Percentiles rank a stretch among this genome's conserved stretches.
Conservation (phyloP, 1,139 yeast species). For the Saccharomycopsis hybrid region DNA sequence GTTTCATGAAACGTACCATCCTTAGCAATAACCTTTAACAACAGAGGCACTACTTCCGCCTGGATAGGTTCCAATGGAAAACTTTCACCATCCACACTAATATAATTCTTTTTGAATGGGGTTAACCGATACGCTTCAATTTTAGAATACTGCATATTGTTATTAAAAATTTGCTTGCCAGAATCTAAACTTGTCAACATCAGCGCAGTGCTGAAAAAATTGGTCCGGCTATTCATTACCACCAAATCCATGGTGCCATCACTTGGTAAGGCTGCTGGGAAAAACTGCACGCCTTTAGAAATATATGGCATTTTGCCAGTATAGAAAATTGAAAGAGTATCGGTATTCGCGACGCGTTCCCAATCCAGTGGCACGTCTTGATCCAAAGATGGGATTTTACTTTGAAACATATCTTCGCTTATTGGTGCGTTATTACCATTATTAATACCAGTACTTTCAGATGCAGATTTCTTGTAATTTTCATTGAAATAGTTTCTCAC, state of each 20-base stretch:
- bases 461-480: slow-evolving; percentile 26
- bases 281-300: slow-evolving; percentile 73
- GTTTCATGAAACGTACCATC: slow-evolving; percentile 31
- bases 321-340: slow-evolving; percentile 64
- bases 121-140: slow-evolving; percentile 70
- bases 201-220: slow-evolving; percentile 49
- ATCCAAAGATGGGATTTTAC: slow-evolving; percentile 38
- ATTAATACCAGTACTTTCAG: too few relatives aligned
- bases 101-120: slow-evolving; percentile 54
- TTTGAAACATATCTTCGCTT: slow-evolving; percentile 32
- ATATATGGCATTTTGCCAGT: slow-evolving; percentile 92
- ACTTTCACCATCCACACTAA: slow-evolving; percentile 86
- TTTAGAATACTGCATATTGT: slow-evolving; percentile 67
- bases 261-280: slow-evolving; percentile 86
- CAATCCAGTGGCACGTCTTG: slow-evolving; percentile 62
- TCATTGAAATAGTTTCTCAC: slow-evolving; percentile 45
- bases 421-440: too few relatives aligned
- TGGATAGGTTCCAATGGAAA: slow-evolving; percentile 76
- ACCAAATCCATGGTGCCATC: slow-evolving; percentile 86
- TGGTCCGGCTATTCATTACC: slow-evolving; percentile 56
- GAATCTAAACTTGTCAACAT: slow-evolving; percentile 58
- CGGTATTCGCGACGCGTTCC: slow-evolving; percentile 50
- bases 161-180: slow-evolving; percentile 69
- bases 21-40: slow-evolving; percentile 34
- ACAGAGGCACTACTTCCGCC: slow-evolving; percentile 63